These are phyloP conservation scores for Gaillardinia entomophila DNA, from an alignment of 805 yeast genomes.

Conservation along the genomic window DNA sequence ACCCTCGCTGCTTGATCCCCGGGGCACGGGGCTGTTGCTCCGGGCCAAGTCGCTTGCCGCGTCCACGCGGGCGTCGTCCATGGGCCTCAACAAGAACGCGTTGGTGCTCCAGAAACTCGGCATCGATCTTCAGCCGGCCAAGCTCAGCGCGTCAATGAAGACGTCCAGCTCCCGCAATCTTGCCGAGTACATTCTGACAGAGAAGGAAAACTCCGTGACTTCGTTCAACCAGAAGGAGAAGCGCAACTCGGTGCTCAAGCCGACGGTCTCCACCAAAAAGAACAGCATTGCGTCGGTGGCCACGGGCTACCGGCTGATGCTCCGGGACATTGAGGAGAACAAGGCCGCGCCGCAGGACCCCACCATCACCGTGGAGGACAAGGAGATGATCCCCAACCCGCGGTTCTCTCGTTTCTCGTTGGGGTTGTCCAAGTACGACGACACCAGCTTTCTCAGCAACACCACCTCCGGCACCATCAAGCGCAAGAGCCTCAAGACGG, in stretches of 20 bases:
- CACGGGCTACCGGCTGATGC: conserved; percentile 14
- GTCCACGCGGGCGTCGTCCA: conserved; percentile 15
- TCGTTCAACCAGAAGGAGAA: conserved; percentile 10
- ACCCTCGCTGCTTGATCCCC: conserved; percentile 33
- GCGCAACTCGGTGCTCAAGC: conserved; percentile 1
- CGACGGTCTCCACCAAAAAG: conserved; percentile 1
- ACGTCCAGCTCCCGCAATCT: conserved; percentile 34
- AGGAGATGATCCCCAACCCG: conserved; percentile 35
- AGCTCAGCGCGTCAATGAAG: conserved; percentile 18
- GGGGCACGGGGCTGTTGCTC: conserved; percentile 21
- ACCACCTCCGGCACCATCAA: conserved; percentile 7
- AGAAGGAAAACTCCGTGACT: conserved; percentile 11
- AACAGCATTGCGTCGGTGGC: neutral
- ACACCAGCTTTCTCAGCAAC: conserved; percentile 5
- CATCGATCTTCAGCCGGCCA: conserved; percentile 18
- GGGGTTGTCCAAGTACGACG: conserved; percentile 13
- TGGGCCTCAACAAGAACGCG: conserved; percentile 18
- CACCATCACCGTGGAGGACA: conserved; percentile 2
- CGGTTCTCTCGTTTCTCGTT: conserved; percentile 38
- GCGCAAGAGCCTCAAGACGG: neutral
- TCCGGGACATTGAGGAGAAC: conserved; percentile 14
- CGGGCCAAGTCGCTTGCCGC: conserved; percentile 32
- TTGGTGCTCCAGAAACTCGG: conserved; percentile 34
- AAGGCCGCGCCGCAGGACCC: conserved; percentile 4
- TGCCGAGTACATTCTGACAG: conserved; percentile 8